A percentile compares a stretch with the other conserved stretches of the same genome.
Conservation (phyloP, 2,329 filamentous ascomycete genomes). For the Alternaria novae-zelandiae region DNA sequence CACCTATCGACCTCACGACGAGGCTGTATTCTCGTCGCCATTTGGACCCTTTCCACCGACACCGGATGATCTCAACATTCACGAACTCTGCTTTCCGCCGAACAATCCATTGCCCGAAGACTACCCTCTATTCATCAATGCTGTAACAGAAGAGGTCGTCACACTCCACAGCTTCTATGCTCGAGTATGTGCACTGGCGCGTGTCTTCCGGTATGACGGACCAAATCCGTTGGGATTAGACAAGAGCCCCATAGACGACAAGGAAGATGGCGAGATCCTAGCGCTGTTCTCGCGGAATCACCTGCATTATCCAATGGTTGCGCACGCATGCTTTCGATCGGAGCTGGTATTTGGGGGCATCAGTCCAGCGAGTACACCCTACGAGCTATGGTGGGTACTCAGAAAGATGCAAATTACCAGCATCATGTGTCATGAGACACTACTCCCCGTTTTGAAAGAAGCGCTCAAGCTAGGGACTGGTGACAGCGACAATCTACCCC, state of each 20-base stretch:
- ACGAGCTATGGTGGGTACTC: slow-evolving; percentile 42
- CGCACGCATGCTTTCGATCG: slow-evolving; percentile 39
- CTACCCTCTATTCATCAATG: slow-evolving; percentile 40
- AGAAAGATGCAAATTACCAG: slow-evolving; percentile 41
- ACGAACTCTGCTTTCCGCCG: slow-evolving; percentile 39
- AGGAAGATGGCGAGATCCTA: slow-evolving; percentile 38
- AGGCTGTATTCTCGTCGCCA: slow-evolving; percentile 31
- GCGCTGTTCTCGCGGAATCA: slow-evolving; percentile 38
- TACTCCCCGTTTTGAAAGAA: slow-evolving; percentile 30
- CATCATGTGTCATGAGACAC: slow-evolving; percentile 36
- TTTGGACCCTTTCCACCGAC: slow-evolving; percentile 37
- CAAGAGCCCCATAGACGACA: slow-evolving; percentile 30
- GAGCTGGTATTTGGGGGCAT: slow-evolving; percentile 41
- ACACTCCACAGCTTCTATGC: slow-evolving; percentile 39
- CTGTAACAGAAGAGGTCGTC: slow-evolving; percentile 29
- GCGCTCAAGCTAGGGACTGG: slow-evolving; percentile 35
- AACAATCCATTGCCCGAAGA: slow-evolving; percentile 32
- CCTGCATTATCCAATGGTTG: slow-evolving; percentile 40
- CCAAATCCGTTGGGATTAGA: slow-evolving; percentile 31
- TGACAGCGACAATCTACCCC: slow-evolving; percentile 23
- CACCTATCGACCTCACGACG: slow-evolving; percentile 26
- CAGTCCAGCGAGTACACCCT: slow-evolving; percentile 39
- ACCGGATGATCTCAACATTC: slow-evolving; percentile 37
- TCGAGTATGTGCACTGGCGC: slow-evolving; percentile 33
- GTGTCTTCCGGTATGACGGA: slow-evolving; percentile 35